phyloP scores from a whole-genome alignment of 2,329 filamentous ascomycete genomes.

The Fusarium cyanostomum region DNA sequence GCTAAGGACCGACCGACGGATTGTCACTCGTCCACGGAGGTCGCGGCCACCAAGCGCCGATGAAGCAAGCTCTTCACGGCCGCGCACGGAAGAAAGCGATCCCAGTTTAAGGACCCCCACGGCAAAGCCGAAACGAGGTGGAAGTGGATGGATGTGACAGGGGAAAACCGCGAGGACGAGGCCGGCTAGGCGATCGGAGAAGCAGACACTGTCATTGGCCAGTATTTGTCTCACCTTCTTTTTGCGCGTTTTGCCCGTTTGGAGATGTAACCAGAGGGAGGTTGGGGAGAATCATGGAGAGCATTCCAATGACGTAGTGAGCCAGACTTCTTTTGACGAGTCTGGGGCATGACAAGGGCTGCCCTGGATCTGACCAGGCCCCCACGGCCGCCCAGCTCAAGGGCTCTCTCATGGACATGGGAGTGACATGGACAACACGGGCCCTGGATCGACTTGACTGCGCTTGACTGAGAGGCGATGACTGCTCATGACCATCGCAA shows the following conservation, averaged over 20 bases:
- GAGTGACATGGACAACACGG: slow-evolving; percentile 28
- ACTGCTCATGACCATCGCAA: slow-evolving; percentile 29
- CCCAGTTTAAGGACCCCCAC: slow-evolving; percentile 35
- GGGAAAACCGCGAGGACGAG: slow-evolving; percentile 12
- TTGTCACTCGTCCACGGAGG: slow-evolving; percentile 22
- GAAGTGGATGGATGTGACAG: slow-evolving; percentile 24
- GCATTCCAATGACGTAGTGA: slow-evolving; percentile 41
- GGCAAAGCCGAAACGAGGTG: slow-evolving; percentile 36
- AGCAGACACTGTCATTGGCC: slow-evolving; percentile 25
- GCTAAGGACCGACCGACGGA: slow-evolving; percentile 13
- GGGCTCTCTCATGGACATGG: slow-evolving; percentile 3
- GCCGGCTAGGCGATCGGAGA: slow-evolving; percentile 22
- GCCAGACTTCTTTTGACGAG: slow-evolving; percentile 19
- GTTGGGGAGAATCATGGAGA: slow-evolving; percentile 28
- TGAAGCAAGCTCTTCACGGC: slow-evolving; percentile 16
- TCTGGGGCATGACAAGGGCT: slow-evolving; percentile 37
- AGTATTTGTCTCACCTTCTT: slow-evolving; percentile 32
- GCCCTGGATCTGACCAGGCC: slow-evolving; percentile 32
- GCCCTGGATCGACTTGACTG: slow-evolving; percentile 28
- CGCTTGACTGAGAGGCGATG: slow-evolving; percentile 27
- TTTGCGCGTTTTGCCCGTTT: slow-evolving; percentile 21
- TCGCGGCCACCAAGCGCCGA: slow-evolving; percentile 29
- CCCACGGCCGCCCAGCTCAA: slow-evolving; percentile 12
- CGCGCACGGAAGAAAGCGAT: slow-evolving; percentile 25
- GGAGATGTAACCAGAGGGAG: slow-evolving; percentile 8